phyloP scores from a whole-genome alignment of 768 basidiomycete species.

The Serendipita indica region DNA sequence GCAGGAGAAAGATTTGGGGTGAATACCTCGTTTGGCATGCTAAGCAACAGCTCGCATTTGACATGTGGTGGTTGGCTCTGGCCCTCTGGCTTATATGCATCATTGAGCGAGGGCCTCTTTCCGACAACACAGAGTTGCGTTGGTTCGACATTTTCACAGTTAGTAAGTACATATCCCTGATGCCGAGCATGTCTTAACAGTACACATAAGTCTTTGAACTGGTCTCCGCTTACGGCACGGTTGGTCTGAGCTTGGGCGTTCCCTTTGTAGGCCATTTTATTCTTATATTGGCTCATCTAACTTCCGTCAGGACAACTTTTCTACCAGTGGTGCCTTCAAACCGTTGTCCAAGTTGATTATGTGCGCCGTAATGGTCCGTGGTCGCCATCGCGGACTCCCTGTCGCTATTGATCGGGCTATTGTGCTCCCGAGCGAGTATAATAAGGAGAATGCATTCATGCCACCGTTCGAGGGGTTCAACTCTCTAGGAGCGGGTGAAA shows the following conservation, averaged over 20 bases:
- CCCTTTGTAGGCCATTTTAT: conserved; percentile 39
- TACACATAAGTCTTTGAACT: conserved; percentile 21
- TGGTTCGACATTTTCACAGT: conserved; percentile 84
- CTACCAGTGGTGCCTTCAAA: conserved; percentile 62
- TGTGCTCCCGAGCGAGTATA: conserved; percentile 54
- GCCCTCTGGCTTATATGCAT: conserved; percentile 85
- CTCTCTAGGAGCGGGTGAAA: background rate
- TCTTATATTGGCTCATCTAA: background rate
- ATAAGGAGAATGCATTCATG: background rate
- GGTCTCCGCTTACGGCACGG: conserved; percentile 75
- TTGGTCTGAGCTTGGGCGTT: conserved; percentile 82
- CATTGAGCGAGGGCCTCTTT: conserved; percentile 60
- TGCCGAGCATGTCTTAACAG: background rate
- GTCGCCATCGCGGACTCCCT: conserved; percentile 77
- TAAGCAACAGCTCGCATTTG: conserved; percentile 75
- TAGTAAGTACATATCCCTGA: conserved; percentile 31
- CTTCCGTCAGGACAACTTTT: conserved; percentile 54
- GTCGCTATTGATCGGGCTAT: conserved; percentile 82
- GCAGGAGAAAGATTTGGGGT: conserved; percentile 54
- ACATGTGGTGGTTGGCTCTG: conserved; percentile 91
- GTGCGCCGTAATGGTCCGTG: conserved; percentile 82
- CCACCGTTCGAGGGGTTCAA: background rate
- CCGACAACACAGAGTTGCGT: conserved; percentile 32
- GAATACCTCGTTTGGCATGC: conserved; percentile 70
- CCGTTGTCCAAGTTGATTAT: conserved; percentile 79